A percentile compares a stretch with the other conserved stretches of the same genome.
Evolutionary conservation across 192 early-diverging fungal species (phyloP).

Genomic region (Dimargaris verticillata): DNA sequence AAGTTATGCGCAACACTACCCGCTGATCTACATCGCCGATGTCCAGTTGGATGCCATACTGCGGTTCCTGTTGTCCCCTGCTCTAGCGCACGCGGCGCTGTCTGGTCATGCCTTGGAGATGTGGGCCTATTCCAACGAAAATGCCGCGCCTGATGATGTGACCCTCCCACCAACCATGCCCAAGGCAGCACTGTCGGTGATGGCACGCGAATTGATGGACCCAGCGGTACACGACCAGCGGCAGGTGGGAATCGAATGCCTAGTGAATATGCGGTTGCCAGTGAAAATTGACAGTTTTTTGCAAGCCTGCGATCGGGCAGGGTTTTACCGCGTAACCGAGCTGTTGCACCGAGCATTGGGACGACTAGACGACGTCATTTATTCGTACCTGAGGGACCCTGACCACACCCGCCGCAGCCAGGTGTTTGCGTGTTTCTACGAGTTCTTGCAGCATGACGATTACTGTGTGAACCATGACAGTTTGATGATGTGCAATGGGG

Average conservation of each 20-base stretch:
- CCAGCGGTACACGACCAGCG: not conserved
- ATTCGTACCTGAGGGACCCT: conserved; percentile 5
- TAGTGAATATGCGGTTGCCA: conserved; percentile 7
- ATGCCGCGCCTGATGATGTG: not conserved
- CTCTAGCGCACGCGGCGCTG: conserved; percentile 2
- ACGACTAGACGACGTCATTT: not conserved
- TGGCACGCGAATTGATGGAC: too few species aligned
- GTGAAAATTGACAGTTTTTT: conserved; percentile 3
- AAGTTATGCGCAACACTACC: conserved; percentile 7
- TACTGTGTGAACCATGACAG: conserved; percentile 1
- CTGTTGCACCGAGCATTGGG: conserved; percentile 6
- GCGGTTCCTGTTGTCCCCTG: conserved; percentile 4
- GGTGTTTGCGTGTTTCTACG: conserved; percentile 1
- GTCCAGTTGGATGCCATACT: not conserved
- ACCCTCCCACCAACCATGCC: not conserved
- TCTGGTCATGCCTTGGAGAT: too few species aligned
- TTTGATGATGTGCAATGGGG: not conserved
- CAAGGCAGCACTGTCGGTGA: not conserved
- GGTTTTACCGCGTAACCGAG: conserved; percentile 10
- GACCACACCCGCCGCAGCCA: not conserved
- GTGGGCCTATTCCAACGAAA: not conserved
- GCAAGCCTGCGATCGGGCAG: conserved; percentile 5
- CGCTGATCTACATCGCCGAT: conserved; percentile 5
- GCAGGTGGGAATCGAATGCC: not conserved
- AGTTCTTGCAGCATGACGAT: conserved; percentile 7